Conservation (phyloP, 2,329 filamentous ascomycete species). For the Grosmannia serpens region DNA sequence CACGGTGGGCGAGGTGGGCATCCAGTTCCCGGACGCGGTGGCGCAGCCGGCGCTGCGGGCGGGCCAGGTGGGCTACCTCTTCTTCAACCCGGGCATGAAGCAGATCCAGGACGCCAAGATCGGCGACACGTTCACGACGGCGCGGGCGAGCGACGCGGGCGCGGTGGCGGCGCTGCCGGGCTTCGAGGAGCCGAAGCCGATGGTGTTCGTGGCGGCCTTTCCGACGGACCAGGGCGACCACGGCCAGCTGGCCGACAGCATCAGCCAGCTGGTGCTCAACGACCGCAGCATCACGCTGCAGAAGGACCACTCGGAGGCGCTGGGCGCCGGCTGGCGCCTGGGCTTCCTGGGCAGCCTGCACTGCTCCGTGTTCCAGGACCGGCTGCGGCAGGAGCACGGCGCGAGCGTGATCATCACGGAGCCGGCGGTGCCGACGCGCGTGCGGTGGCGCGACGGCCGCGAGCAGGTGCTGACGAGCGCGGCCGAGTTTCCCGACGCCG, state of each 20-base stretch:
- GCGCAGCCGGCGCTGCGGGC: slow-evolving; percentile 71
- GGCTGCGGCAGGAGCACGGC: slow-evolving; percentile 85
- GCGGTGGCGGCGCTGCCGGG: slow-evolving; percentile 72
- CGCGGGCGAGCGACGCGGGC: slow-evolving; percentile 53
- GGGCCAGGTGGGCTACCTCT: slow-evolving; percentile 91
- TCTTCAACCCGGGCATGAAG: slow-evolving; percentile 98
- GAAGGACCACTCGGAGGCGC: slow-evolving; percentile 87
- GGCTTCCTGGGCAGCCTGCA: slow-evolving; percentile 95
- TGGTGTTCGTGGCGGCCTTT: slow-evolving; percentile 97
- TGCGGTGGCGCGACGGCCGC: slow-evolving; percentile 65
- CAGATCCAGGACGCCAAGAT: slow-evolving; percentile 89
- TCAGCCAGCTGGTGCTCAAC: slow-evolving; percentile 85
- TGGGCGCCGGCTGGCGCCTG: slow-evolving; percentile 87
- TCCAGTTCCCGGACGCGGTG: slow-evolving; percentile 84
- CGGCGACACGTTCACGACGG: slow-evolving; percentile 84
- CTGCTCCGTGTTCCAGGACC: slow-evolving; percentile 98
- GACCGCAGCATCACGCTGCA: slow-evolving; percentile 88
- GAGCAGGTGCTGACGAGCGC: slow-evolving; percentile 77
- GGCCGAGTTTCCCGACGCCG: slow-evolving; percentile 68
- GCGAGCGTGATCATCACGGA: slow-evolving; percentile 94
- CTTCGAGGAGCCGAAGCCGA: slow-evolving; percentile 94
- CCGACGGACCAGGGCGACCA: slow-evolving; percentile 87
- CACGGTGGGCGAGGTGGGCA: slow-evolving; percentile 89
- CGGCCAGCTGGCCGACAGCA: slow-evolving; percentile 79
- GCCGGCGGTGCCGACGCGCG: slow-evolving; percentile 84